These are phyloP conservation scores for Mycena leptocephala DNA, from an alignment of 768 basidiomycete genomes.

Conservation along the genomic window DNA sequence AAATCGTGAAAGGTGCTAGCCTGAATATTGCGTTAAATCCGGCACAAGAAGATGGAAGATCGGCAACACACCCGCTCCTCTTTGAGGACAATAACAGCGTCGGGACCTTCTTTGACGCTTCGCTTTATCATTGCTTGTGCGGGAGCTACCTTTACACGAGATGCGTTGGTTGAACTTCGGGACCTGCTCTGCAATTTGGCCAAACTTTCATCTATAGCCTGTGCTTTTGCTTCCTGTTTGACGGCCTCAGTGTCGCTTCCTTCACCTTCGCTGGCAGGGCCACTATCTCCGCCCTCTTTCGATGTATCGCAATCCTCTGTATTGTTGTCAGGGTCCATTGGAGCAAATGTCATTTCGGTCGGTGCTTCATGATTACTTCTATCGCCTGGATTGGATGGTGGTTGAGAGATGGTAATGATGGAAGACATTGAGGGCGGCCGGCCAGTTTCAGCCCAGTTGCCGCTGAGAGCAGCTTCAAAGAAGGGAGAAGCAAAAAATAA, in stretches of 20 bases:
- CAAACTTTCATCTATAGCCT: constrained; percentile 68
- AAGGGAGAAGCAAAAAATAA: constrained; percentile 95
- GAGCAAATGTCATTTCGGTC: constrained; percentile 75
- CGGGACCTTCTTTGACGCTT: constrained; percentile 68
- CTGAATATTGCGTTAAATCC: constrained; percentile 46
- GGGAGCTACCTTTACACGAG: constrained; percentile 42
- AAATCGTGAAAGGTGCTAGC: constrained; percentile 95
- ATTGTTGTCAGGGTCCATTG: constrained; percentile 66
- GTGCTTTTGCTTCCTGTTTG: constrained; percentile 48
- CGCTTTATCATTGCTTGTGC: constrained; percentile 60
- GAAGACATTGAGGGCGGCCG: constrained; percentile 87
- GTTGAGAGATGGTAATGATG: constrained; percentile 88
- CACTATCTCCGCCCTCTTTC: constrained; percentile 55
- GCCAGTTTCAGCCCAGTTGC: constrained; percentile 93
- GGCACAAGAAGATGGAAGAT: neutral
- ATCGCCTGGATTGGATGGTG: constrained; percentile 71
- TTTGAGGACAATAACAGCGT: constrained; percentile 91
- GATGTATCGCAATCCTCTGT: constrained; percentile 54
- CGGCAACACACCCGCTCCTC: constrained; percentile 81
- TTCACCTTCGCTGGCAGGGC: constrained; percentile 37
- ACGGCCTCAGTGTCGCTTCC: constrained; percentile 25
- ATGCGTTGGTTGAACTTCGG: constrained; percentile 14
- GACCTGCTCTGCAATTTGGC: constrained; percentile 67
- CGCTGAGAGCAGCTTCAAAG: constrained; percentile 92
- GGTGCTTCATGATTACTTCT: constrained; percentile 58